Conservation (phyloP, 2,329 filamentous ascomycete species). For the Phialophora tarda region DNA sequence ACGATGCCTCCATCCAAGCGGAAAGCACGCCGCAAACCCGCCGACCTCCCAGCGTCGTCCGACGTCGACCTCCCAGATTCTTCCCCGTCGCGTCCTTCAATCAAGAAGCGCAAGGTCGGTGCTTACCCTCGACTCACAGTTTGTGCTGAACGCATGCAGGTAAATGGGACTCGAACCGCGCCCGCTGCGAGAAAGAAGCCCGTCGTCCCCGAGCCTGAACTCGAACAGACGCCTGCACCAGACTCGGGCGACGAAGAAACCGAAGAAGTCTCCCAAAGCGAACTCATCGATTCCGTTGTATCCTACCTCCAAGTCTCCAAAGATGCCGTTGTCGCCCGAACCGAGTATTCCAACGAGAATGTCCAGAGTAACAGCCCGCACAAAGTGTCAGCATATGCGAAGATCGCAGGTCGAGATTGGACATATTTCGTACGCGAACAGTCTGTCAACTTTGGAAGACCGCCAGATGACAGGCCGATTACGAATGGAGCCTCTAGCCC, state of each 20-base stretch:
- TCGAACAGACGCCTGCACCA: conserved; percentile 49
- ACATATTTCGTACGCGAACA: conserved; percentile 59
- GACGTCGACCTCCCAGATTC: conserved; percentile 55
- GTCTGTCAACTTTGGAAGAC: conserved; percentile 56
- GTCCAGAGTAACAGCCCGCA: conserved; percentile 47
- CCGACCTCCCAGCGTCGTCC: conserved; percentile 40
- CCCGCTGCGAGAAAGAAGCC: conserved; percentile 24
- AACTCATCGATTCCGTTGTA: conserved; percentile 56
- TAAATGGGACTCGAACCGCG: conserved; percentile 30
- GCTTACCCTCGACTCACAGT: conserved; percentile 16
- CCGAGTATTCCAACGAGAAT: conserved; percentile 54
- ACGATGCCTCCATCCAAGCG: conserved; percentile 39
- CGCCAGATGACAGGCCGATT: conserved; percentile 51
- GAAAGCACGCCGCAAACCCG: conserved; percentile 38
- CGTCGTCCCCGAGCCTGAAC: conserved; percentile 45
- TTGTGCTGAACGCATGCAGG: conserved; percentile 19
- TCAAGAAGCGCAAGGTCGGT: conserved; percentile 57
- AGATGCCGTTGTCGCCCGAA: conserved; percentile 52
- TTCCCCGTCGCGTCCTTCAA: conserved; percentile 53
- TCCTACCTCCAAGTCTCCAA: conserved; percentile 52
- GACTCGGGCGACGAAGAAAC: conserved; percentile 52
- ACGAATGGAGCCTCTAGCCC: conserved; percentile 50
- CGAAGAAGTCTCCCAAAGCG: conserved; percentile 50
- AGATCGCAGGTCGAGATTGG: conserved; percentile 58
- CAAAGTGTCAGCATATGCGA: conserved; percentile 57